Evolutionary conservation across 768 basidiomycete genomes (phyloP).

Genomic region (Lentinula sp.): DNA sequence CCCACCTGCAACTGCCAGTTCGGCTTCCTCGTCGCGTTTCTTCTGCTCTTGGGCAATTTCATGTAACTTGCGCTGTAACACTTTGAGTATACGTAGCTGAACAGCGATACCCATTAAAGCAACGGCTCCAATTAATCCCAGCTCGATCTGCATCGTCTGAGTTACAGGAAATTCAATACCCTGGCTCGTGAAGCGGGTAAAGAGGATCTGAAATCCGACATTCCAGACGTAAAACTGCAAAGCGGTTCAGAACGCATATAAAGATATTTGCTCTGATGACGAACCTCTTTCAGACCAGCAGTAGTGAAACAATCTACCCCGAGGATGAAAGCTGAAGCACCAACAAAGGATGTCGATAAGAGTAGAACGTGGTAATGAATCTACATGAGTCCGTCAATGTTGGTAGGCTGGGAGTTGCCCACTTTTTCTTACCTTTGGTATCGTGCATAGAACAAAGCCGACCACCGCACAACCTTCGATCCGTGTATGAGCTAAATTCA

Average conservation of each 20-base stretch:
- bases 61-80: constrained; percentile 72
- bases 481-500: constrained; percentile 15
- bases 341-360: constrained; percentile 83
- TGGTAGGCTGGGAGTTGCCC: constrained; percentile 10
- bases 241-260: constrained; percentile 11
- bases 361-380: constrained; percentile 86
- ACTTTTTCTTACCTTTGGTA: constrained; percentile 50
- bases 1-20: constrained; percentile 64
- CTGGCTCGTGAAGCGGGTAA: constrained; percentile 66
- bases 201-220: constrained; percentile 76
- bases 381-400: constrained; percentile 18
- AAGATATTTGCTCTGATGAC: constrained; percentile 6
- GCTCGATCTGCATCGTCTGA: constrained; percentile 90
- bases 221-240: constrained; percentile 92
- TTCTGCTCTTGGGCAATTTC: constrained; percentile 76
- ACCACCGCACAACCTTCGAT: constrained; percentile 58
- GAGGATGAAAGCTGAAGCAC: constrained; percentile 84
- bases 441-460: constrained; percentile 79
- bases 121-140: constrained; percentile 81
- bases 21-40: constrained; percentile 69
- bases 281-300: constrained; percentile 87
- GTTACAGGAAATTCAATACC: constrained; percentile 76
- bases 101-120: constrained; percentile 85
- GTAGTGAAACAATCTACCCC: constrained; percentile 94
- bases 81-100: constrained; percentile 79